phyloP scores from a whole-genome alignment of 768 basidiomycete genomes.

The Leccinum longicurvipes region DNA sequence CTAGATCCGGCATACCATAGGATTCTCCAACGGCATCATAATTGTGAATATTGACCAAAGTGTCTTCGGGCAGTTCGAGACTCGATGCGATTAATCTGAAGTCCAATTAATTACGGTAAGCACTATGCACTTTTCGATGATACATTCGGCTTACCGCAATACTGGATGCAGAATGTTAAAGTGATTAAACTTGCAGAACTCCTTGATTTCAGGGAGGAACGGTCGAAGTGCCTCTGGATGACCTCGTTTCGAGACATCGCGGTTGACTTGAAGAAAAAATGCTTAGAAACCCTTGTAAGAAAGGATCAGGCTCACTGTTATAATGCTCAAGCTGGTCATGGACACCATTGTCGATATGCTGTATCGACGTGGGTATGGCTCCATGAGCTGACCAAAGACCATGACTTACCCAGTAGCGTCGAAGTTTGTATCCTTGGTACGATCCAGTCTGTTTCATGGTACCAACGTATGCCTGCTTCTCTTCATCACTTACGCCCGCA shows the following conservation, averaged over 20 bases:
- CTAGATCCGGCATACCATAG: constrained; percentile 31
- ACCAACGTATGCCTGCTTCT: no score
- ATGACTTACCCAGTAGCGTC: no score
- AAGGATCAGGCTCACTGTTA: constrained; percentile 18
- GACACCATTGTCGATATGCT: no score
- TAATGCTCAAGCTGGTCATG: no score
- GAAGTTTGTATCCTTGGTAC: no score
- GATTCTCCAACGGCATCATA: constrained; percentile 48
- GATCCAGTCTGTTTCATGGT: no score
- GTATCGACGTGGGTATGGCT: no score
- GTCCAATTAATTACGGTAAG: background rate
- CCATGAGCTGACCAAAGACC: no score
- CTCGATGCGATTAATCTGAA: constrained; percentile 48
- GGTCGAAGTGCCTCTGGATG: constrained; percentile 51
- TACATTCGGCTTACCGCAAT: constrained; percentile 33
- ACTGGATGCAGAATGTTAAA: constrained; percentile 48
- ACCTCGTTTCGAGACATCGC: constrained; percentile 41
- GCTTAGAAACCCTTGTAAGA: background rate
- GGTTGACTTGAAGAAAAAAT: constrained; percentile 40
- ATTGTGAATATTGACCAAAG: constrained; percentile 45
- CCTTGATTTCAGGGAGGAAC: no score
- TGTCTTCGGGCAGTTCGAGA: constrained; percentile 53
- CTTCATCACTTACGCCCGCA: no score
- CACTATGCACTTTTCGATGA: background rate
- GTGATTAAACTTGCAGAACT: constrained; percentile 50